Conservation (phyloP, 768 basidiomycete species). For the Crepidotus variabilis region DNA sequence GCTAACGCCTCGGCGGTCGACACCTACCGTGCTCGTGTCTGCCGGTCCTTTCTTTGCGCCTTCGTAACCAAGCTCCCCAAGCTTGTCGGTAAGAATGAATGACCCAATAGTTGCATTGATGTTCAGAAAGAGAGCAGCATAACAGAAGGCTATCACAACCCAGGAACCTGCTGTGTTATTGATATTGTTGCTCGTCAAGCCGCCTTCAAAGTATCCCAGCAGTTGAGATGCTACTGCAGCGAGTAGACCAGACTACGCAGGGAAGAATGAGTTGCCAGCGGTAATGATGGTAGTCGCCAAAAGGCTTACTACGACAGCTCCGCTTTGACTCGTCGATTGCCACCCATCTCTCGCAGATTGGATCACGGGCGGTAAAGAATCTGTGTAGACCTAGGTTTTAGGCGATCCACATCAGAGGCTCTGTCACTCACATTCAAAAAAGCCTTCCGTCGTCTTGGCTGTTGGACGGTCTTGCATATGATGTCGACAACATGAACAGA, state of each 20-base stretch:
- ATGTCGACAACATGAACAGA: too few relatives aligned
- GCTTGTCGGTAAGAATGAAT: slow-evolving; percentile 8
- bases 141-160: neutral
- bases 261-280: too few relatives aligned
- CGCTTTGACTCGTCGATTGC: neutral
- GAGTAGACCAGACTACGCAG: neutral
- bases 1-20: neutral
- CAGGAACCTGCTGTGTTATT: neutral
- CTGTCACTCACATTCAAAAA: neutral
- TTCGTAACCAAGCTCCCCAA: slow-evolving; percentile 4
- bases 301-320: neutral
- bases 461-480: too few relatives aligned
- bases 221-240: neutral
- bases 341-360: neutral
- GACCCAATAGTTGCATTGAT: slow-evolving; percentile 7
- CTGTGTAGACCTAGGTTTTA: neutral
- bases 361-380: neutral
- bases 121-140: slow-evolving; percentile 12
- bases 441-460: neutral
- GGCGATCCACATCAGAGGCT: neutral
- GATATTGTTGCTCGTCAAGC: neutral
- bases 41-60: neutral
- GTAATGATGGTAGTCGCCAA: neutral
- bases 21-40: neutral
- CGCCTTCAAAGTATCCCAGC: neutral